A percentile compares a stretch with the other conserved stretches of the same genome.
These are phyloP conservation scores for Dactylellina haptotyla DNA, from an alignment of 2,329 filamentous ascomycete species.

Conservation along the genomic window DNA sequence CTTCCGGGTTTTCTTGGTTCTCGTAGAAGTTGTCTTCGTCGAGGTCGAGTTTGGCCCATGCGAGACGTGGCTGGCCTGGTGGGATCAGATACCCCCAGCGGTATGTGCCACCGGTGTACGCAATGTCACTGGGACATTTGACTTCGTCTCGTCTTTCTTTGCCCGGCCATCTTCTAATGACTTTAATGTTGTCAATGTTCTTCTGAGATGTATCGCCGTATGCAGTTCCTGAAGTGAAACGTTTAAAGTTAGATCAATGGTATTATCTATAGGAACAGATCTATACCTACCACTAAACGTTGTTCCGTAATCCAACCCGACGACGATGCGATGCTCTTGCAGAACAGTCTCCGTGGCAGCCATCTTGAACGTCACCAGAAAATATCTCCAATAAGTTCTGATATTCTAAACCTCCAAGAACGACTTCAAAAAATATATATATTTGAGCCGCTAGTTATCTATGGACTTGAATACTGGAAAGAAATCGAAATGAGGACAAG, in stretches of 20 bases:
- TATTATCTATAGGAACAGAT: background rate
- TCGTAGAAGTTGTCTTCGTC: slow-evolving; percentile 53
- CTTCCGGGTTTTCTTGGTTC: slow-evolving; percentile 34
- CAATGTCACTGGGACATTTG: slow-evolving; percentile 53
- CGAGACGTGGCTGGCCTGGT: slow-evolving; percentile 24
- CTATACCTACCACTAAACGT: slow-evolving; percentile 48
- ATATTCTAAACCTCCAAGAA: background rate
- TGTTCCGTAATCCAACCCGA: slow-evolving; percentile 50
- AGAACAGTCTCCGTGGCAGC: slow-evolving; percentile 26
- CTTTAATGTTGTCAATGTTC: slow-evolving; percentile 50
- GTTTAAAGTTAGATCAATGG: background rate
- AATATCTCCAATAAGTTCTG: background rate
- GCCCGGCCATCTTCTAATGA: slow-evolving; percentile 43
- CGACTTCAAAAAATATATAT: background rate
- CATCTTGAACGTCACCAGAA: slow-evolving; percentile 10
- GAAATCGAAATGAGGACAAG: background rate
- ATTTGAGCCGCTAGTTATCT: background rate
- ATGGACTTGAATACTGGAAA: background rate
- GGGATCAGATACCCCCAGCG: slow-evolving; percentile 45
- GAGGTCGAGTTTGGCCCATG: slow-evolving; percentile 50
- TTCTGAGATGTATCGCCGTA: slow-evolving; percentile 51
- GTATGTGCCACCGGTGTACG: slow-evolving; percentile 38
- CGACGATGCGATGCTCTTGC: slow-evolving; percentile 50
- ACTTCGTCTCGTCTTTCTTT: slow-evolving; percentile 45
- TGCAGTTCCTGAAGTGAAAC: slow-evolving; percentile 9